Base-by-base conservation (phyloP, 257 asterid genomes). In the Solanum boliviense region DNA sequence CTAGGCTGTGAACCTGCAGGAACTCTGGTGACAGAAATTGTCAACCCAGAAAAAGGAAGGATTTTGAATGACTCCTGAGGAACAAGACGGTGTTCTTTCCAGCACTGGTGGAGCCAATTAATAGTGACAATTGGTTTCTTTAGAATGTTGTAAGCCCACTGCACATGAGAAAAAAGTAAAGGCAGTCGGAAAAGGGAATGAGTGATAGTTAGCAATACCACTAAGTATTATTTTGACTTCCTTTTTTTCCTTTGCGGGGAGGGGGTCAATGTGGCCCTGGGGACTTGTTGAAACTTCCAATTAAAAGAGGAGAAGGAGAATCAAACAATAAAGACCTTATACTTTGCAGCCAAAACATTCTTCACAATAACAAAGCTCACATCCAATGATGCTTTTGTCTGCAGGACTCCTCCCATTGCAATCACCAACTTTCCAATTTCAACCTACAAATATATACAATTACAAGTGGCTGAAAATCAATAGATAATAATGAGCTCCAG, bases 61-160 rank as follows among this genome's bases (percentile, higher is more conserved):
- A 95, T 95, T 89, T 94, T 92, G 92, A 90, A 97, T 84, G 97
- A 89, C 68, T 97, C 99, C 38, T 94, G 98, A 86, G 99, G 96
- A 89, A 96, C 99, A 87, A 95, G 93, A 83, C 99, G 96, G 90
- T 97, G 99, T 92, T 97, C 99, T 92, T 94, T 95, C 99, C 99
- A 97, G 89, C 99, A 97, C 52, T 96, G 99, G 67, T 89, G 94
- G 83, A 97, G 95, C 99, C 99, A 97, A 87, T 88, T 91, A 32
- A 87, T 90, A 86, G 94, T 94, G 92, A 96, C 98, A 87, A 94
- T 92, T 70, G 99, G 98, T 91, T 94, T 97, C 93, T 93, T 97
- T 38, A 92, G 91, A 88, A 85, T 90, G 91, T 92, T 92, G 84
- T 94, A 71, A 89, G 99, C 99, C 99, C 98, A 96, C 99, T 96